Evolutionary conservation across 2,329 filamentous ascomycete genomes (phyloP).

Genomic region (Colletotrichum eleusines): DNA sequence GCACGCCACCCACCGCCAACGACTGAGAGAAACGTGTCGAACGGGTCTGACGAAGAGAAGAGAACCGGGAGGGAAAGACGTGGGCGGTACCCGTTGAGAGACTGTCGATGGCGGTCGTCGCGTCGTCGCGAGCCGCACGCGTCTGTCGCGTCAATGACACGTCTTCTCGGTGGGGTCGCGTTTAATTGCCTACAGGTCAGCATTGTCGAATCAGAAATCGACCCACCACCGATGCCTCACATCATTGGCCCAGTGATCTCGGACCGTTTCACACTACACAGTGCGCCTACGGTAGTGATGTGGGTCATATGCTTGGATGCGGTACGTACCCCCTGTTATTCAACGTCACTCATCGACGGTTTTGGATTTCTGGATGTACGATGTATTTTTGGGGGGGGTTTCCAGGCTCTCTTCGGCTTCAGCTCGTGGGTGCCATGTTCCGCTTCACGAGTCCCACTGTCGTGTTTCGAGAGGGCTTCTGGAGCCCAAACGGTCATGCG

Average conservation of each 20-base stretch:
- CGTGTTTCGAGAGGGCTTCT: constrained; percentile 21
- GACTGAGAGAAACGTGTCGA: not conserved
- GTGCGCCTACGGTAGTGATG: constrained; percentile 2
- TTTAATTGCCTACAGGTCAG: constrained; percentile 31
- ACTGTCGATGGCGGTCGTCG: constrained; percentile 31
- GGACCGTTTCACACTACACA: constrained; percentile 33
- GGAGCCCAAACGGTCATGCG: not conserved
- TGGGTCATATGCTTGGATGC: constrained; percentile 8
- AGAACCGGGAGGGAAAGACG: not conserved
- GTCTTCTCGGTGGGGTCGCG: constrained; percentile 12
- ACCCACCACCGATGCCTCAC: not conserved
- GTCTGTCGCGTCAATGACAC: constrained; percentile 28
- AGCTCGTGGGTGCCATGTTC: constrained; percentile 3
- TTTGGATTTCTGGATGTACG: not conserved
- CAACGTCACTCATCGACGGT: constrained; percentile 29
- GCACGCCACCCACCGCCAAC: not conserved
- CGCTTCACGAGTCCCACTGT: constrained; percentile 14
- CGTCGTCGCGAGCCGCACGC: constrained; percentile 34
- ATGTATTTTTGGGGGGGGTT: too few species aligned
- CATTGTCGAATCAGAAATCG: constrained; percentile 24
- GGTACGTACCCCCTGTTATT: constrained; percentile 28
- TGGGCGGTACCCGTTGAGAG: constrained; percentile 25
- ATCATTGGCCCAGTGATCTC: constrained; percentile 19
- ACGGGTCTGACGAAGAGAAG: not conserved
- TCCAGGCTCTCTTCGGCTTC: not conserved